Percentiles rank a stretch among this genome's conserved stretches.
Conservation (phyloP, 805 yeast species). For the Metschnikowia picachoensis region DNA sequence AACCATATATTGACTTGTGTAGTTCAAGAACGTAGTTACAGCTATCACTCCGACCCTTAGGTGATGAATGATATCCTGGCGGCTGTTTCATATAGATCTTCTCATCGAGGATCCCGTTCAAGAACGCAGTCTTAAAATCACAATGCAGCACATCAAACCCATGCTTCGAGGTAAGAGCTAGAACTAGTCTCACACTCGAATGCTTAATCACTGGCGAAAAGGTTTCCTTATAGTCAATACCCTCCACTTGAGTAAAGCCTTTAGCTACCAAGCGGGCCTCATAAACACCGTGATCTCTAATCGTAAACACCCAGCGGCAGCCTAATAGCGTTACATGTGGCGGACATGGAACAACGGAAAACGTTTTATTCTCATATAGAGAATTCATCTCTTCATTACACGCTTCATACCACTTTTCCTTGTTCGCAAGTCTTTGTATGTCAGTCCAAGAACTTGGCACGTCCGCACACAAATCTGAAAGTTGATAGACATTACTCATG, state of each 20-base stretch:
- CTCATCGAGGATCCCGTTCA: background rate
- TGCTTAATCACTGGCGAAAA: slow-evolving; percentile 4
- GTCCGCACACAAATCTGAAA: too few relatives aligned
- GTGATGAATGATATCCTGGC: background rate
- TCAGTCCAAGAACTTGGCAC: too few relatives aligned
- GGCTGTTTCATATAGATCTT: slow-evolving; percentile 1
- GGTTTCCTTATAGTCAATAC: slow-evolving; percentile 1
- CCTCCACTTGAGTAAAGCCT: background rate
- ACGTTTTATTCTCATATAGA: too few relatives aligned
- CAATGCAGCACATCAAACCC: background rate
- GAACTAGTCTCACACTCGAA: background rate
- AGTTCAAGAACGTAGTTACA: background rate
- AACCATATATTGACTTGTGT: background rate
- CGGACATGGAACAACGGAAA: too few relatives aligned
- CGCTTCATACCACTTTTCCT: too few relatives aligned
- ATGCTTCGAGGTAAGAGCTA: background rate
- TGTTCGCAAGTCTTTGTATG: too few relatives aligned
- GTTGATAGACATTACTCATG: too few relatives aligned
- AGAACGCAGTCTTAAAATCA: background rate
- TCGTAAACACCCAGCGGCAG: too few relatives aligned
- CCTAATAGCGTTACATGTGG: too few relatives aligned
- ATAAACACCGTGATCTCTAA: too few relatives aligned
- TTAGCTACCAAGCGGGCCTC: slow-evolving; percentile 3
- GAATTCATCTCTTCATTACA: too few relatives aligned
- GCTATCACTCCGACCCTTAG: background rate